A percentile compares a stretch with the other conserved stretches of the same genome.
Conservation (phyloP, 2,329 filamentous ascomycete genomes). For the Aspergillus jensenii region DNA sequence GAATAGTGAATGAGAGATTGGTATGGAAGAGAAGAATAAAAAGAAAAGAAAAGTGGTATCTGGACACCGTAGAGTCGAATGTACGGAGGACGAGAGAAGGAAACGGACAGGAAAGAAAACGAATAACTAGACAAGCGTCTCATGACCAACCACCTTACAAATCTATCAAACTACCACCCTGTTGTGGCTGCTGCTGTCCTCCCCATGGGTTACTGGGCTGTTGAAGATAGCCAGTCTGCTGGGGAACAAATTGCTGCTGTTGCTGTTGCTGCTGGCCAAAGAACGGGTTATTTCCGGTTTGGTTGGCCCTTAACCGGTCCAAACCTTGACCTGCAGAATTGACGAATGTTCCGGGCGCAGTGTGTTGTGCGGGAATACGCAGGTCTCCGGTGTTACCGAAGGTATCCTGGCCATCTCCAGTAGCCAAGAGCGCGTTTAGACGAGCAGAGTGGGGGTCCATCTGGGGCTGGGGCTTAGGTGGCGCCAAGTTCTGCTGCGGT, state of each 20-base stretch:
- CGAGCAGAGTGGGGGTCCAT: constrained; percentile 63
- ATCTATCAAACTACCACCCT: constrained; percentile 62
- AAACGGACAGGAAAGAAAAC: constrained; percentile 4
- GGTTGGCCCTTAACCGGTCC: constrained; percentile 64
- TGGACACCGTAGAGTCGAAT: constrained; percentile 12
- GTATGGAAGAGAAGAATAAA: neutral
- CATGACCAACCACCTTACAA: constrained; percentile 38
- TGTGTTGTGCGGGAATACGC: constrained; percentile 94
- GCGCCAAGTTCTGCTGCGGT: constrained; percentile 19
- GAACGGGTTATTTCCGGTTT: constrained; percentile 87
- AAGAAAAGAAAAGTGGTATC: constrained; percentile 15
- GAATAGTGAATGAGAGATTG: constrained; percentile 1
- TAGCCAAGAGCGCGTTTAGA: constrained; percentile 82
- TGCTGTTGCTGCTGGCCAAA: constrained; percentile 60
- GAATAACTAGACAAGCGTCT: constrained; percentile 1
- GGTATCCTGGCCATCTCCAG: constrained; percentile 91
- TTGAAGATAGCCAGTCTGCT: constrained; percentile 47
- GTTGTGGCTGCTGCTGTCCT: constrained; percentile 43
- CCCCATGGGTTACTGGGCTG: constrained; percentile 58
- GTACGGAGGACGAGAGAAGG: constrained; percentile 6
- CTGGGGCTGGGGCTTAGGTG: constrained; percentile 34
- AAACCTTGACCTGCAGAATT: constrained; percentile 89
- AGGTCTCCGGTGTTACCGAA: constrained; percentile 97
- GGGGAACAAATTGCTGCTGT: constrained; percentile 52
- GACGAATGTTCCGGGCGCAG: constrained; percentile 91